These are phyloP conservation scores for Mycena crocata DNA, from an alignment of 768 basidiomycete genomes.

Conservation along the genomic window DNA sequence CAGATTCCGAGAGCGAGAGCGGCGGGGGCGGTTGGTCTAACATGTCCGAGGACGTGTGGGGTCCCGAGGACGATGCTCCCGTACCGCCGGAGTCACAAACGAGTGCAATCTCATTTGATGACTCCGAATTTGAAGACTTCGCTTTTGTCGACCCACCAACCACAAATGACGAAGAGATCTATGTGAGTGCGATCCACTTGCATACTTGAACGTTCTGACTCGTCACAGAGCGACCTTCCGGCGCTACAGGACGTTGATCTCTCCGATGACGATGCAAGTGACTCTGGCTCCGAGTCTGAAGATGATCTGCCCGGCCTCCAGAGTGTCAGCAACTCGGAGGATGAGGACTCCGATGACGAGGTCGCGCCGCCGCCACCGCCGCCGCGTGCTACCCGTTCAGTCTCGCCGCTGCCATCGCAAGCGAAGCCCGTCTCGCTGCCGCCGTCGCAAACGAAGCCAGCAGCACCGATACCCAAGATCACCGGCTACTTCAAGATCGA, in stretches of 20 bases:
- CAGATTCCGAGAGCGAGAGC: slow-evolving; percentile 1
- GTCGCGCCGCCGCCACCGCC: not conserved
- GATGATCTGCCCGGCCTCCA: not conserved
- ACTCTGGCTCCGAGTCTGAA: not conserved
- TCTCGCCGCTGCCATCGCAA: not conserved
- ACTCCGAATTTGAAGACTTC: not conserved
- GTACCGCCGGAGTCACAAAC: slow-evolving; percentile 4
- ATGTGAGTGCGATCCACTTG: too few relatives aligned
- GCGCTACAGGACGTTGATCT: too few relatives aligned
- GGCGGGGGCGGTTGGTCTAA: not conserved
- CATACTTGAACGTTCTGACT: too few relatives aligned
- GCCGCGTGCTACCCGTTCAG: not conserved
- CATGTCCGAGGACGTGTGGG: not conserved
- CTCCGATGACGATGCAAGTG: too few relatives aligned
- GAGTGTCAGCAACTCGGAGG: not conserved
- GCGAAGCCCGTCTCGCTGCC: not conserved
- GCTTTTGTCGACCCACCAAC: not conserved
- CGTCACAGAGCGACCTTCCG: too few relatives aligned
- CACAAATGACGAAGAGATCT: not conserved
- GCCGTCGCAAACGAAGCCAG: not conserved
- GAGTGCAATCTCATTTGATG: not conserved
- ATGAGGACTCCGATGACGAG: not conserved
- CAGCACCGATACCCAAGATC: not conserved
- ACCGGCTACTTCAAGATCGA: slow-evolving; percentile 5
- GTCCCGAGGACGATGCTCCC: slow-evolving; percentile 3